Percentiles rank a stretch among this genome's conserved stretches.
Evolutionary conservation across 192 early-diverging fungal species (phyloP).

Genomic region (Mortierella hygrophila): DNA sequence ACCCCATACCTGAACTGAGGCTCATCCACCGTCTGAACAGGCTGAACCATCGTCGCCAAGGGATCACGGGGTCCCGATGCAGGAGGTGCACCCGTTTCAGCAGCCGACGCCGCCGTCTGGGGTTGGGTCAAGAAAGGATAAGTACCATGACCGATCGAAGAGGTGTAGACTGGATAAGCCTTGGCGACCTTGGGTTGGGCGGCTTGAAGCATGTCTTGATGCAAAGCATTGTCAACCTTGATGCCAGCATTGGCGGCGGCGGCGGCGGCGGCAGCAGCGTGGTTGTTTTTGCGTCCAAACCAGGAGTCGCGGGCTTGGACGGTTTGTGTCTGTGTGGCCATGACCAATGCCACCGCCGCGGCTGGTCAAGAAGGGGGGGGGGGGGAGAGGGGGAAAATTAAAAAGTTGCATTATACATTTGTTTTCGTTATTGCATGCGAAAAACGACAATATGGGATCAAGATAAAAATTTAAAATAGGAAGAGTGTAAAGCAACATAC

Average conservation of each 20-base stretch:
- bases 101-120: neutral
- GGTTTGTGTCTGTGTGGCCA: slow-evolving; percentile 4
- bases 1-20: slow-evolving; percentile 17
- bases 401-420: too few relatives aligned
- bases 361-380: neutral
- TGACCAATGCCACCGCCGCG: slow-evolving; percentile 15
- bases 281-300: neutral
- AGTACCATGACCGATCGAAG: slow-evolving; percentile 18
- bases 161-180: neutral
- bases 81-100: neutral
- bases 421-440: too few relatives aligned
- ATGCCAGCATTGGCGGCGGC: neutral
- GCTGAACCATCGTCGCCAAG: slow-evolving; percentile 20
- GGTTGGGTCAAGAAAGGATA: slow-evolving; percentile 15
- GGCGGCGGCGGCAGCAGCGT: neutral
- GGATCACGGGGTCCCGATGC: neutral
- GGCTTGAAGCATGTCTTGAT: neutral
- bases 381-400: too few relatives aligned
- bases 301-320: slow-evolving; percentile 8
- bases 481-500: slow-evolving; percentile 10
- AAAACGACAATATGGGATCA: neutral
- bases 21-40: slow-evolving; percentile 13
- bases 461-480: neutral
- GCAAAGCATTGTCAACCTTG: neutral
- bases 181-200: neutral